Conservation (phyloP, 2,329 filamentous ascomycete genomes). For the Keithomyces neogunnii region DNA sequence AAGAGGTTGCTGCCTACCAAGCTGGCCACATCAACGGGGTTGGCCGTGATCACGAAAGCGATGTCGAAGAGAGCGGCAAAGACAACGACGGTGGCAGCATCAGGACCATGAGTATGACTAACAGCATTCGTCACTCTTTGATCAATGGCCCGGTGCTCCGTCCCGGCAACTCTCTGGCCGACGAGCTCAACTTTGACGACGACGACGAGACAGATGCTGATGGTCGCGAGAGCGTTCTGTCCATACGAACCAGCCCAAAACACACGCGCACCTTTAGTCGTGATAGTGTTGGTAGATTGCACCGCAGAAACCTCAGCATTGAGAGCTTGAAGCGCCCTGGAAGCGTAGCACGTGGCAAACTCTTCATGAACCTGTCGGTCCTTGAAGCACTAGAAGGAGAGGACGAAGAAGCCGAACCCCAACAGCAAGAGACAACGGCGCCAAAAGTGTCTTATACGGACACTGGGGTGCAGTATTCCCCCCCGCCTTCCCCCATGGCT, state of each 20-base stretch:
- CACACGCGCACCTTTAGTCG: slow-evolving; percentile 49
- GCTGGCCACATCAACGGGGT: slow-evolving; percentile 37
- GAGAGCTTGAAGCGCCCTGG: slow-evolving; percentile 49
- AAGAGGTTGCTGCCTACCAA: slow-evolving; percentile 72
- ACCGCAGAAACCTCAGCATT: slow-evolving; percentile 48
- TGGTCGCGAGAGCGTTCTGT: slow-evolving; percentile 54
- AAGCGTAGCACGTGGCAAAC: slow-evolving; percentile 44
- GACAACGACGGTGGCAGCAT: slow-evolving; percentile 68
- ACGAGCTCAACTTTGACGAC: slow-evolving; percentile 83
- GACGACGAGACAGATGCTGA: slow-evolving; percentile 63
- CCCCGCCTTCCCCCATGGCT: slow-evolving; percentile 61
- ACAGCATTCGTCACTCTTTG: slow-evolving; percentile 66
- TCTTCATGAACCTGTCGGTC: slow-evolving; percentile 45
- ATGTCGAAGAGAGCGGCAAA: slow-evolving; percentile 51
- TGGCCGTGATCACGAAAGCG: slow-evolving; percentile 39
- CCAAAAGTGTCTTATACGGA: slow-evolving; percentile 57
- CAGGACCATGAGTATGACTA: slow-evolving; percentile 61
- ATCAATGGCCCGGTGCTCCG: slow-evolving; percentile 48
- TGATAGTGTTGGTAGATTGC: slow-evolving; percentile 43
- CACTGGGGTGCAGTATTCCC: slow-evolving; percentile 74
- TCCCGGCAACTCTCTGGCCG: slow-evolving; percentile 71
- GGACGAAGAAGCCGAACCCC: slow-evolving; percentile 32
- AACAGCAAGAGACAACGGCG: slow-evolving; percentile 17
- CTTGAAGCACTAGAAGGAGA: slow-evolving; percentile 48
- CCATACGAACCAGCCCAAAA: slow-evolving; percentile 32